These are phyloP conservation scores for Sclerotinia borealis DNA, from an alignment of 2,329 filamentous ascomycete genomes.

Conservation along the genomic window DNA sequence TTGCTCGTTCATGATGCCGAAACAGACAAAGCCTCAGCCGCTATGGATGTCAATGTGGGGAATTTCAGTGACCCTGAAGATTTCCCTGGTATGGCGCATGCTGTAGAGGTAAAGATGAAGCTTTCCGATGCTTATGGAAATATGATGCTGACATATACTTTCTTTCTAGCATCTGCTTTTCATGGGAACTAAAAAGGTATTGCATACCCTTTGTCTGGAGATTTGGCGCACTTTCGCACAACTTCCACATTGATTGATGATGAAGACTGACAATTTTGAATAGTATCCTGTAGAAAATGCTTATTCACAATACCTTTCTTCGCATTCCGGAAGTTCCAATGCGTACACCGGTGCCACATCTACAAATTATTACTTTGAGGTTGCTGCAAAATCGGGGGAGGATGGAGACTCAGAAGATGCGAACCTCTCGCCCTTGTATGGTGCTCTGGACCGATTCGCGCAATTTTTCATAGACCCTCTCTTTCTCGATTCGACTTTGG, in stretches of 20 bases:
- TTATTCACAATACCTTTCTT: constrained; percentile 87
- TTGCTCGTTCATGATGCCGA: constrained; percentile 89
- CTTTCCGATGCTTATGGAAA: background rate
- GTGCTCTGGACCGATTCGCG: constrained; percentile 66
- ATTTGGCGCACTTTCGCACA: constrained; percentile 2
- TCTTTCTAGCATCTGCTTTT: constrained; percentile 55
- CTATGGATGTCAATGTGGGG: constrained; percentile 92
- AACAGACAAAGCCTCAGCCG: constrained; percentile 94
- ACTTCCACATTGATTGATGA: constrained; percentile 1
- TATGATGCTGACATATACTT: constrained; percentile 45
- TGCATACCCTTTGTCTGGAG: constrained; percentile 1
- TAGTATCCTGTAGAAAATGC: constrained; percentile 90
- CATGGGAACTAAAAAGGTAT: constrained; percentile 93
- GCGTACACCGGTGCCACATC: constrained; percentile 90
- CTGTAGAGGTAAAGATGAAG: constrained; percentile 55
- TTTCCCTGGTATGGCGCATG: constrained; percentile 93
- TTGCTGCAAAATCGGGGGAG: constrained; percentile 75
- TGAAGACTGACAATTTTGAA: constrained; percentile 18
- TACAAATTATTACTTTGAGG: constrained; percentile 97
- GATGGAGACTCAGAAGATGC: constrained; percentile 51
- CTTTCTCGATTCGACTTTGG: constrained; percentile 63
- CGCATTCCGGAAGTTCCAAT: constrained; percentile 88
- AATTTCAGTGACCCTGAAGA: constrained; percentile 88
- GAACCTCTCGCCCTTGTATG: constrained; percentile 60
- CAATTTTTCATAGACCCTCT: constrained; percentile 70